A percentile compares a stretch with the other conserved stretches of the same genome.
Conservation (phyloP, 192 early-diverging fungal genomes). For the Fimicolochytrium jonesii region DNA sequence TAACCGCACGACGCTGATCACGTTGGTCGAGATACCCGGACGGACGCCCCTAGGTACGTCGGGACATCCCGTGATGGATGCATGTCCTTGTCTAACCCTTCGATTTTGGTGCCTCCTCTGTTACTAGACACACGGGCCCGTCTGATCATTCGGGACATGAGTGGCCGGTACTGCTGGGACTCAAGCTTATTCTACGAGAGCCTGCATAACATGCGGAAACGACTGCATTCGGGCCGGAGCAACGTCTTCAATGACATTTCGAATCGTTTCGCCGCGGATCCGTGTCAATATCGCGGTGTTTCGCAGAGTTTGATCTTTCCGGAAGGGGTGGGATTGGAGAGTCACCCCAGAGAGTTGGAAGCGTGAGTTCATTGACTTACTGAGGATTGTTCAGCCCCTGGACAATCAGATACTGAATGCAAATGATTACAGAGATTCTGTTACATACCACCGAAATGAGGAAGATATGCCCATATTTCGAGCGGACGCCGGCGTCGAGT, state of each 20-base stretch:
- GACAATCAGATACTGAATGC: background rate
- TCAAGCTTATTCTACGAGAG: slow-evolving; percentile 63
- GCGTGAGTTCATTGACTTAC: slow-evolving; percentile 16
- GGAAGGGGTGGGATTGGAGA: slow-evolving; percentile 26
- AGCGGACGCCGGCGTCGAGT: slow-evolving; percentile 15
- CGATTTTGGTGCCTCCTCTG: too few relatives aligned
- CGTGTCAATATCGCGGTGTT: slow-evolving; percentile 25
- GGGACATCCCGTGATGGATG: background rate
- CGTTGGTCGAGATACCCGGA: slow-evolving; percentile 61
- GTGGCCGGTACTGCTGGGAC: slow-evolving; percentile 82
- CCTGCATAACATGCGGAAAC: slow-evolving; percentile 34
- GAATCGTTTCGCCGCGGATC: slow-evolving; percentile 17
- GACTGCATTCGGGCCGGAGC: too few relatives aligned
- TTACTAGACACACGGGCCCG: slow-evolving; percentile 36
- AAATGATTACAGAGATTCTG: slow-evolving; percentile 25
- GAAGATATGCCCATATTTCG: slow-evolving; percentile 40
- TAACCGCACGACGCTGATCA: slow-evolving; percentile 69
- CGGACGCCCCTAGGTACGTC: slow-evolving; percentile 33
- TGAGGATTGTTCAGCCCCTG: background rate
- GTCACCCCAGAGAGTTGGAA: background rate
- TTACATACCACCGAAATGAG: slow-evolving; percentile 24
- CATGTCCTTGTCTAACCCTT: background rate
- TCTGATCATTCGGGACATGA: slow-evolving; percentile 68
- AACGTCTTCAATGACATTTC: slow-evolving; percentile 10
- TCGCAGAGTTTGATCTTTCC: slow-evolving; percentile 10